Evolutionary conservation across 495 filamentous ascomycete species (phyloP).

Genomic region (Wilcoxina mikolae): DNA sequence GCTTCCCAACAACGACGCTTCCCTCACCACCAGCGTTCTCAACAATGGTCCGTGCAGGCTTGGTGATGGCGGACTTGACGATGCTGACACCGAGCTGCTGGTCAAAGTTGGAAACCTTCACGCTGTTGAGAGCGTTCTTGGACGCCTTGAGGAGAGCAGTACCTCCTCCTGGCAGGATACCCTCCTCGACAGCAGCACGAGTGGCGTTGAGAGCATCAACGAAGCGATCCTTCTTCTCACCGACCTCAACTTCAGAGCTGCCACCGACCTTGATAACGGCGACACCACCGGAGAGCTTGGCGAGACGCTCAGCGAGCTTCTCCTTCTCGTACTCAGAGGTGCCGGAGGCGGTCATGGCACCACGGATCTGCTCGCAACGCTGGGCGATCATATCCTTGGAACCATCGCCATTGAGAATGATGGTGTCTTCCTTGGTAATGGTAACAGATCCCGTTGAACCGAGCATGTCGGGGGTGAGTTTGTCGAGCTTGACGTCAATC

Average conservation of each 20-base stretch:
- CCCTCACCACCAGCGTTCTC: constrained; percentile 97
- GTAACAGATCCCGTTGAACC: constrained; percentile 95
- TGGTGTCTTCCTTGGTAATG: constrained; percentile 99
- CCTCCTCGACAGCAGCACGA: constrained; percentile 94
- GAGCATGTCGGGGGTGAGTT: constrained; percentile 87
- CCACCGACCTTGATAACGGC: constrained; percentile 99
- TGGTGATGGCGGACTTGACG: constrained; percentile 92
- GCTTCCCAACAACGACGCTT: constrained; percentile 92
- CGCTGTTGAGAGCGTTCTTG: constrained; percentile 61
- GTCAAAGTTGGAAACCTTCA: constrained; percentile 92
- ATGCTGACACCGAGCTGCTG: constrained; percentile 97
- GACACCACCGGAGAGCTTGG: constrained; percentile 97
- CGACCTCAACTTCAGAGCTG: constrained; percentile 92
- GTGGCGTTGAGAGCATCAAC: constrained; percentile 97
- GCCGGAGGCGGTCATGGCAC: constrained; percentile 79
- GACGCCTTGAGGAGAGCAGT: constrained; percentile 96
- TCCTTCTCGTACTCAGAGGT: constrained; percentile 99
- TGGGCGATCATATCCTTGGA: constrained; percentile 86
- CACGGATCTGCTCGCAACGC: constrained; percentile 97
- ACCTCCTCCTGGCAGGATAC: constrained; percentile 95
- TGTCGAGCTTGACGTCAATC: constrained; percentile 96
- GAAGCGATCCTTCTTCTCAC: constrained; percentile 99
- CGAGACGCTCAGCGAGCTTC: constrained; percentile 98
- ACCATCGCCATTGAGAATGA: constrained; percentile 94
- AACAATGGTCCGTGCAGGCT: constrained; percentile 82